Base-by-base conservation (phyloP, 2,329 filamentous ascomycete genomes). In the Lasiodiplodia citricola region DNA sequence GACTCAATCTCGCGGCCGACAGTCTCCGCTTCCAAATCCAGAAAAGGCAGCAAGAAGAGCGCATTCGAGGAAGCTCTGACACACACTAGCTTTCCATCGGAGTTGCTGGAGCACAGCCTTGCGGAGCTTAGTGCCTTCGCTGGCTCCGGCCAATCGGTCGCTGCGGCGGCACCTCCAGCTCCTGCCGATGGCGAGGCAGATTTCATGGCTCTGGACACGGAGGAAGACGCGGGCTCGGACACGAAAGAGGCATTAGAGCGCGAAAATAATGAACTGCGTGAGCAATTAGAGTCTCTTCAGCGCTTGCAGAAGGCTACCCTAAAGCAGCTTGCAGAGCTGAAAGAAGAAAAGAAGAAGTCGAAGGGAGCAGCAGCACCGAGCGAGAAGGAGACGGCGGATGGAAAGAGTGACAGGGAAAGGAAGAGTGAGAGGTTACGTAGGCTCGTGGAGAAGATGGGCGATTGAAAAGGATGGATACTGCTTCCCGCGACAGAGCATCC, bases 231-330 rank as follows among this genome's bases (percentile, higher is more conserved):
- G 51, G 52, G 31, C 21, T 31, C 18, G n/a, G 31, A 41, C 2
- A 23, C 23, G 18, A 56, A 56, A n/a, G 51, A 21, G 41, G 18
- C 21, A 25, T 44, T 65, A 21, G 58, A 68, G 58, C 21, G 23
- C 25, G 47, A 68, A 11, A 68, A 68, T n/a, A 75, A 75, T 44
- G 76, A 79, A 50, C 54, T 79, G 37, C 78, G 75, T 70, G 75
- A 76, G 64, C 77, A 84, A 68, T 66, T 85, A 18, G 81, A 80
- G 23, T 80, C 80, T 5, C 73, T 85, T 37, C 79, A 83, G 70
- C 76, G 81, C 51, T 76, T 84, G 37, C 83, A 84, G 71, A 81
- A 78, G 68, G 80, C 80, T 41, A 82, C 80, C 5, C 81, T 85
- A 65, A 75, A 80, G 25, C 83, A 83, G 68, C 74, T 85, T 31